Evolutionary conservation across 192 early-diverging fungal genomes (phyloP).

Genomic region (Coemansia sp.): DNA sequence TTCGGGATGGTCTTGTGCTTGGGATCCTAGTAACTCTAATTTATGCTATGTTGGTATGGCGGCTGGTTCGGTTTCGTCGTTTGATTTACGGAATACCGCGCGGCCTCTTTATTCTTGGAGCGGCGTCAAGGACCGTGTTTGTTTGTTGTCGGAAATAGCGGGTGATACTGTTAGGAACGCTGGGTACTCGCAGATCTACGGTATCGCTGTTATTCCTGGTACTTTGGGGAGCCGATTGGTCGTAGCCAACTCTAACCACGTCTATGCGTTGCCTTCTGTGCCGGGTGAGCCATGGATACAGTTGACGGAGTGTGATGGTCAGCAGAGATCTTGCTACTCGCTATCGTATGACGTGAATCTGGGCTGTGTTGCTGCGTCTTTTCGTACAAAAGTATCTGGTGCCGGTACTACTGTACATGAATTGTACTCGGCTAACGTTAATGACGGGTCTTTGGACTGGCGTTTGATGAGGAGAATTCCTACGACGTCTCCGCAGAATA

Average conservation of each 20-base stretch:
- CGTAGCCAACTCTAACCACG: constrained; percentile 34
- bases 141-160: neutral
- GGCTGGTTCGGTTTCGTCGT: constrained; percentile 22
- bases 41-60: constrained; percentile 28
- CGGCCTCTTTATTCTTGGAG: constrained; percentile 23
- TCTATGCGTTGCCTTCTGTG: constrained; percentile 24
- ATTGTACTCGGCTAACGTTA: constrained; percentile 18
- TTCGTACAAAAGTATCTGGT: constrained; percentile 10
- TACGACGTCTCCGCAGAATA: constrained; percentile 32
- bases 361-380: constrained; percentile 33
- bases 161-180: neutral
- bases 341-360: constrained; percentile 15
- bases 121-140: constrained; percentile 13
- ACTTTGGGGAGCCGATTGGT: constrained; percentile 11
- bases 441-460: neutral
- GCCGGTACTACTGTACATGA: constrained; percentile 23
- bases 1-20: constrained; percentile 46
- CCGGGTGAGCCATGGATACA: constrained; percentile 19
- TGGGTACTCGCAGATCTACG: constrained; percentile 34
- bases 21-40: constrained; percentile 20
- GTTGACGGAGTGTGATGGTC: constrained; percentile 10
- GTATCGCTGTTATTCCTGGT: constrained; percentile 17
- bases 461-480: constrained; percentile 6
- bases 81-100: constrained; percentile 23
- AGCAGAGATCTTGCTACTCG: constrained; percentile 33